Percentiles rank a stretch among this genome's conserved stretches.
Evolutionary conservation across 2,329 filamentous ascomycete genomes (phyloP).

Genomic region (Fusarium fracticaudum): DNA sequence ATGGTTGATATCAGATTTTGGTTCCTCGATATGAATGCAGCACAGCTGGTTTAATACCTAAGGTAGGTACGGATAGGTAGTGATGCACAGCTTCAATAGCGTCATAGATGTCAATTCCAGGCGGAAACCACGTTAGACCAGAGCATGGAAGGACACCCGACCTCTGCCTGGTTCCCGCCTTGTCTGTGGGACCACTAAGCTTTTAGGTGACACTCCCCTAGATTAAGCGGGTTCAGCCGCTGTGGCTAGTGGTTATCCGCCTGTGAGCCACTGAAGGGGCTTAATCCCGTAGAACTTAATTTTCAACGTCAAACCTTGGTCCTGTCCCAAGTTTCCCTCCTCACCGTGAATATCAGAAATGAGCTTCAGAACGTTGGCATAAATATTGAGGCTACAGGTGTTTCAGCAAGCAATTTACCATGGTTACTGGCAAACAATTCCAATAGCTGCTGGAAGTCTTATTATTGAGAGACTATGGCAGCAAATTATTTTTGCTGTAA

Average conservation of each 20-base stretch:
- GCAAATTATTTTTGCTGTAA: slow-evolving; percentile 12
- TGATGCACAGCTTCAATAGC: slow-evolving; percentile 5
- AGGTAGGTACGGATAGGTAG: too few relatives aligned
- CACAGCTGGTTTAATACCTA: slow-evolving; percentile 17
- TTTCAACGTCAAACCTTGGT: slow-evolving; percentile 16
- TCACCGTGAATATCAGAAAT: slow-evolving; percentile 17
- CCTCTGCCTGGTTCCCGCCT: slow-evolving; percentile 1
- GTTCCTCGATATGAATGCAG: background rate
- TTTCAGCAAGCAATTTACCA: background rate
- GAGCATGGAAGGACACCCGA: slow-evolving; percentile 6
- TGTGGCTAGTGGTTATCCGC: slow-evolving; percentile 38
- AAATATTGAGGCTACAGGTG: background rate
- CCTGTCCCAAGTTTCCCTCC: background rate
- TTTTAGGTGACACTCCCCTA: slow-evolving; percentile 6
- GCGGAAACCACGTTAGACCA: background rate
- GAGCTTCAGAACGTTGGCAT: background rate
- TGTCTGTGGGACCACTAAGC: slow-evolving; percentile 9
- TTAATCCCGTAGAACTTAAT: slow-evolving; percentile 5
- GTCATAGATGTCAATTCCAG: slow-evolving; percentile 31
- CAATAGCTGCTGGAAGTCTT: background rate
- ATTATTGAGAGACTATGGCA: slow-evolving; percentile 11
- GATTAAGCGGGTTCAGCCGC: slow-evolving; percentile 31
- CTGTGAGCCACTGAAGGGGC: slow-evolving; percentile 26
- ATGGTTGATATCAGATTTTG: background rate
- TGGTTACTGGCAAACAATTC: background rate